Evolutionary conservation across 2,329 filamentous ascomycete species (phyloP), one percentile per base, ranked within the genome.

Genomic region (Arachnomyces sp.): DNA sequence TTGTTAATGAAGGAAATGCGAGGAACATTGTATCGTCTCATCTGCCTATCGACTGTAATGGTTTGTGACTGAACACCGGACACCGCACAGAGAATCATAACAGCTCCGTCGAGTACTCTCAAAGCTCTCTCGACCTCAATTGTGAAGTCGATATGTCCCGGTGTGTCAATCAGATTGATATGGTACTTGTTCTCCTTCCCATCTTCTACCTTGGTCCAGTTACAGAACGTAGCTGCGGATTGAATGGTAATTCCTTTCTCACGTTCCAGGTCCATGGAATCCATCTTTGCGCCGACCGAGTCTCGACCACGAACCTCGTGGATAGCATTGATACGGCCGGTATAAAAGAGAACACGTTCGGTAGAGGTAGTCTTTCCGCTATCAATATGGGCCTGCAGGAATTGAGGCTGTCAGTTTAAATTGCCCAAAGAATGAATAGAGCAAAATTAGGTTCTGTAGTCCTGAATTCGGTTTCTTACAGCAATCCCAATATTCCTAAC

Each of bases 221-320:
- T 89, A 65, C 87, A 94, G 64, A 95, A 98, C 1, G 92, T 98
- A 16, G 92, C 92, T 8, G 92, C 92, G 52, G 90, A 96, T 66
- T 98, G 90, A 57, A 98, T 98, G 43, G 92, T 98, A 63, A 98
- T 98, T 56, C 92, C 92, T 72, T 95, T 95, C 65, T 96, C 92
- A 66, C 92, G 78, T 69, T 98, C 92, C 52, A 98, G 74, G 54
- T 98, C 92, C 92, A 98, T 98, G 17, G 89, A 95, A 72, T 98
- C 92, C 92, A 98, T 98, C 73, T 98, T 98, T 45, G 92, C 92
- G 50, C 92, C 92, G 31, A 95, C 88, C 28, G 85, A 79, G 74
- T 98, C 92, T 60, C 90, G 89, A 38, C 61, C 61, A 57, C 92
- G 80, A 32, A 98, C 92, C 68, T 98, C 92, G 71, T 98, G 92